Evolutionary conservation across 2,329 filamentous ascomycete species (phyloP).

Genomic region (Ascochyta rabiei): DNA sequence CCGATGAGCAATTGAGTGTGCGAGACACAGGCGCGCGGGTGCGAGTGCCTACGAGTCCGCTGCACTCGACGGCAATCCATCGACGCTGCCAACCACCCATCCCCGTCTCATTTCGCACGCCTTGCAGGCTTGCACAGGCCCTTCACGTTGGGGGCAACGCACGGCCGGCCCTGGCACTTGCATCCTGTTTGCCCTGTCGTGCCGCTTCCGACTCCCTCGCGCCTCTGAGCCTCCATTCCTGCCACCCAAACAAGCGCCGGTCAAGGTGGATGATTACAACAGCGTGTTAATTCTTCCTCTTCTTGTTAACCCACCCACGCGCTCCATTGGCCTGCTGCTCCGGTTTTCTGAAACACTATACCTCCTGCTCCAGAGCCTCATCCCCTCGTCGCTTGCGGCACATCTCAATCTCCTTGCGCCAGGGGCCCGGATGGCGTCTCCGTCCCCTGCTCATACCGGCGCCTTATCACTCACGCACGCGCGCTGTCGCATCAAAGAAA

Average conservation of each 20-base stretch:
- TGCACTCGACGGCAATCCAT: background rate
- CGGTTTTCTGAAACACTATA: constrained; percentile 16
- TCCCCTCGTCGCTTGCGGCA: constrained; percentile 7
- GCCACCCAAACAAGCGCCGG: constrained; percentile 1
- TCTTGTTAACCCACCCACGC: background rate
- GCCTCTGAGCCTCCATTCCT: constrained; percentile 17
- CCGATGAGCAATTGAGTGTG: constrained; percentile 20
- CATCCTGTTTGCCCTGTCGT: no score
- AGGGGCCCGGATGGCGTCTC: constrained; percentile 9
- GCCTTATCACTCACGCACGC: constrained; percentile 8
- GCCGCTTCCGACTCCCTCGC: constrained; percentile 9
- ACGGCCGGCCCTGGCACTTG: constrained; percentile 14
- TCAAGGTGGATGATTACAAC: constrained; percentile 1
- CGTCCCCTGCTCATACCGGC: constrained; percentile 2
- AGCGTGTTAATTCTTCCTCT: background rate
- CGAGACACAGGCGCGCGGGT: constrained; percentile 10
- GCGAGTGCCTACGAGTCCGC: background rate
- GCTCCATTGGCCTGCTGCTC: constrained; percentile 1
- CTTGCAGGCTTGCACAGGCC: constrained; percentile 26
- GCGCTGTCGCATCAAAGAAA: background rate
- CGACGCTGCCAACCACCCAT: background rate
- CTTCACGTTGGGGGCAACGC: background rate
- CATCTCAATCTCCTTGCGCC: constrained; percentile 17
- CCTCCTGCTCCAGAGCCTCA: constrained; percentile 13
- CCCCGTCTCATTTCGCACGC: constrained; percentile 23